Base-by-base conservation (phyloP, 2,329 filamentous ascomycete genomes). In the Colletotrichum melonis region DNA sequence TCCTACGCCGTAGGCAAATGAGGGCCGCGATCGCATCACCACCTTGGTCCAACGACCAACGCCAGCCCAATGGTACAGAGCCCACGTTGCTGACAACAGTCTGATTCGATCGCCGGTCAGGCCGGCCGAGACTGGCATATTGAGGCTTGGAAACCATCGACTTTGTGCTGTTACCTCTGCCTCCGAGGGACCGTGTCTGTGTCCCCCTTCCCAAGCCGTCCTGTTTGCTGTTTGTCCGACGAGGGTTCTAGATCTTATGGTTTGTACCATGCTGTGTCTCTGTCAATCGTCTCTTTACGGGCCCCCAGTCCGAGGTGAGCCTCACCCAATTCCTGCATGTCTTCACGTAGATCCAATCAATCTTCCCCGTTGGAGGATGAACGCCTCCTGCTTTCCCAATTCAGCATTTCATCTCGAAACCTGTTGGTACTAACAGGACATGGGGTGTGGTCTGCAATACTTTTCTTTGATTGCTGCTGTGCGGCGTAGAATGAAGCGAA, bases 101-200 rank as follows among this genome's bases (percentile, higher is more conserved):
- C 38, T 32, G 24, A 52, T 56, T 71, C 30, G 46, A 60, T 67
- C 19, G 24, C 28, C 63, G 68, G 55, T 46, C 32, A 56, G 62
- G 32, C 56, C 63, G 68, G 56, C 63, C 68, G 63, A 67, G 60
- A 71, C 68, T 52, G 54, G 68, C 68, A 62, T 71, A n/a, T 57
- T 57, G 68, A 71, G 56, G 55, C 63, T 65, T 52, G 52, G 56
- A 42, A 14, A 6, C 30, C 49, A 16, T 42, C 28, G 62, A 54
- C 38, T 55, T 6, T 30, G 8, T 57, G 12, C 12, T 57, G 16
- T 55, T 12, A 12, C 52, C 52, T 55, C 9, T 38, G 14, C 5
- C 38, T 42, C 14, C 38, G 38, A 7, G 38, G 38, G 14, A 19
- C 38, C 14, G 14, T 42, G 14, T 42, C 38, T 12, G 32, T 12